These are phyloP conservation scores for Hordeum vulgare DNA, from an alignment of 176 grass and related monocot genomes.

Conservation along the genomic window MorexV3_pseudomolecules_assembly NC_058518.1:11473821-11474320, in stretches of 20 bases:
- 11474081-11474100: neutral
- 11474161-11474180: neutral
- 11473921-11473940: too few relatives aligned
- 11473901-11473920: neutral
- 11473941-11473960: too few relatives aligned
- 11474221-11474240: conserved; percentile 78
- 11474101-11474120: neutral
- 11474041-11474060: neutral
- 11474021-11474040: neutral
- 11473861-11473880: neutral
- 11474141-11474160: neutral
- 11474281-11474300: neutral
- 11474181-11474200: neutral
- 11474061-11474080: neutral
- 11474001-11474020: neutral
- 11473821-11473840: neutral
- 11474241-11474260: conserved; percentile 91
- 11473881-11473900: neutral
- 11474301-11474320: neutral
- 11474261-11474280: neutral
- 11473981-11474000: neutral
- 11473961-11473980: neutral
- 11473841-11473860: too few relatives aligned
- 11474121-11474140: neutral
- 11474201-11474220: neutral